Evolutionary conservation across 257 asterid genomes (phyloP), one percentile per base, ranked within the genome.

Genomic region (Scutellaria minor): DNA sequence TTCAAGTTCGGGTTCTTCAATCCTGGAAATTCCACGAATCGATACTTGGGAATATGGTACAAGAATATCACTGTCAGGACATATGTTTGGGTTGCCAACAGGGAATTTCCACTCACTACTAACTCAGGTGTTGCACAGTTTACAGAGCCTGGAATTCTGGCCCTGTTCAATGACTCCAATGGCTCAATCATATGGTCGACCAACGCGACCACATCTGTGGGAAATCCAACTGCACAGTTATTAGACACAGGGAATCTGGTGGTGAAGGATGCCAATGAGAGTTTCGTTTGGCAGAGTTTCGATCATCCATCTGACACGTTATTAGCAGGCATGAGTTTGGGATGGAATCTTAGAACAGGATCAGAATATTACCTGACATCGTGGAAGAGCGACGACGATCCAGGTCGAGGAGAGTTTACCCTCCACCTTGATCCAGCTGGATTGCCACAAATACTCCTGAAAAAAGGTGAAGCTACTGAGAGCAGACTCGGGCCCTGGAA

Each of bases 1-100:
- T 76, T 68, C 12, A 71, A 62, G 18, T 53, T 72, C 1, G 77
- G 77, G 24, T 50, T 72, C 39, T 72, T 72, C 70, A 48, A 37
- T 31, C 70, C 75, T 4, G 73, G 70, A 71, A 12, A 47, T 4
- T 64, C 88, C 0, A 47, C 53, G 15, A 47, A 47, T 64, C 55
- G 82, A 7, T 85, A 81, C 13, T 75, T 83, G 3, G 64, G 44
- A n/a, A 31, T 58, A 1, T 58, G 64, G 45, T 58, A 58, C 64
- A 11, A 31, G 15, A 58, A 31, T 6, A 10, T 31, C 0, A 0
- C 42, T 1, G 6, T 47, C 8, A n/a, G n/a, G 18, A 47, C 53
- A 11, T n/a, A 10, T 12, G 53, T 47, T 47, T 47, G 53, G 53
- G 53, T 47, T 11, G 53, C 53, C 53, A 47, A 47, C 53, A 47